Evolutionary conservation across 2,329 filamentous ascomycete species (phyloP).

Genomic region (Elsinoe batatas): DNA sequence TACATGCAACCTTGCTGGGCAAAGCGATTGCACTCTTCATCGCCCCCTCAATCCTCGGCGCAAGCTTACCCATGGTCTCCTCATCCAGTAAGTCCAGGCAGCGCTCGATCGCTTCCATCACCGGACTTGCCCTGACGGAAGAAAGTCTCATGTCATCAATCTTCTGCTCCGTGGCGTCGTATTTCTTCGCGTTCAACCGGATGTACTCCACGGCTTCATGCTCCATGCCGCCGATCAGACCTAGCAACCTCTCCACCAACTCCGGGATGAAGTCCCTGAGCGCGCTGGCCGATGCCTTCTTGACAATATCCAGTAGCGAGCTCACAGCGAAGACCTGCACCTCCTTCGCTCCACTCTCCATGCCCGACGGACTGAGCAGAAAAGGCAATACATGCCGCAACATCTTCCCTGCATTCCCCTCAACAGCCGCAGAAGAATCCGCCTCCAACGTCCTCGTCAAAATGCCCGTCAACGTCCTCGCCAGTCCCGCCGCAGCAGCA

Average conservation of each 20-base stretch:
- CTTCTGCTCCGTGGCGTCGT: slow-evolving; percentile 76
- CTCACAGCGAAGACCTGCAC: slow-evolving; percentile 71
- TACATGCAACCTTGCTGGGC: slow-evolving; percentile 88
- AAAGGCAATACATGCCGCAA: slow-evolving; percentile 83
- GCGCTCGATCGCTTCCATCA: slow-evolving; percentile 86
- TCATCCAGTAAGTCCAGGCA: slow-evolving; percentile 77
- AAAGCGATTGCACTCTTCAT: slow-evolving; percentile 83
- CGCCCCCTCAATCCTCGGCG: slow-evolving; percentile 61
- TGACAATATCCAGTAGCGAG: slow-evolving; percentile 80
- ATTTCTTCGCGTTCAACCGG: slow-evolving; percentile 75
- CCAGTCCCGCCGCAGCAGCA: slow-evolving; percentile 68
- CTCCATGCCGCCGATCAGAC: slow-evolving; percentile 77
- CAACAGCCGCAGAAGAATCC: slow-evolving; percentile 42
- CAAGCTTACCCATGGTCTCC: slow-evolving; percentile 63
- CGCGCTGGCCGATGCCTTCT: slow-evolving; percentile 67
- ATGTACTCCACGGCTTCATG: slow-evolving; percentile 85
- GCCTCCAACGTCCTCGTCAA: slow-evolving; percentile 79
- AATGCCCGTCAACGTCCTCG: slow-evolving; percentile 72
- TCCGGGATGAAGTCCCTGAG: slow-evolving; percentile 71
- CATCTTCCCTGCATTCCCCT: slow-evolving; percentile 63
- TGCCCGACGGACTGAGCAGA: slow-evolving; percentile 74
- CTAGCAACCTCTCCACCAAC: slow-evolving; percentile 71
- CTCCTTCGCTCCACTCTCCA: slow-evolving; percentile 81
- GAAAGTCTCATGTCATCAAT: slow-evolving; percentile 80
- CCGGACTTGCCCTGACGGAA: slow-evolving; percentile 73